Evolutionary conservation across 108 stramenopile species (phyloP).

Genomic region (Fragilaria crotonensis): DNA sequence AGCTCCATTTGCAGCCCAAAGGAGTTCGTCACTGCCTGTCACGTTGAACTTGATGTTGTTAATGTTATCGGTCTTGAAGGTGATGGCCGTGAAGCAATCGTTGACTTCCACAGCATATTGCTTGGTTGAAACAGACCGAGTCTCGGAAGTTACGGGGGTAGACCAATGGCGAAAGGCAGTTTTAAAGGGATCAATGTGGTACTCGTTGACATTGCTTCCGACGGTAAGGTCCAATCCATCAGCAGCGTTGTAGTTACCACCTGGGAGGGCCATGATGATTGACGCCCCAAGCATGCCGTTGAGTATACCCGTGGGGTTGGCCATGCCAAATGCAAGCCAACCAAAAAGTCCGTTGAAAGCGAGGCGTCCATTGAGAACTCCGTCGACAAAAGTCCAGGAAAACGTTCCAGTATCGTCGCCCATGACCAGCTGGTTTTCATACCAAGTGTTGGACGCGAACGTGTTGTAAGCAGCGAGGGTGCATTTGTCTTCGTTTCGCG

Average conservation of each 20-base stretch:
- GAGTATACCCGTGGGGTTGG: constrained; percentile 16
- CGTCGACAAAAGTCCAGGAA: constrained; percentile 36
- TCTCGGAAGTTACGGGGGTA: constrained; percentile 19
- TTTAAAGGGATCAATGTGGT: constrained; percentile 21
- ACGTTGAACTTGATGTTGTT: constrained; percentile 35
- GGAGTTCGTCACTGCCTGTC: constrained; percentile 44
- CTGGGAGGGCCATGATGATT: constrained; percentile 41
- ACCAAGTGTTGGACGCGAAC: no score
- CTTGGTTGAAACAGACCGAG: constrained; percentile 2
- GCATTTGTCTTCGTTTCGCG: no score
- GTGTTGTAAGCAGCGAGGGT: no score
- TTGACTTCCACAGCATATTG: constrained; percentile 11
- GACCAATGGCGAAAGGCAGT: constrained; percentile 57
- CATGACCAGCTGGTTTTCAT: no score
- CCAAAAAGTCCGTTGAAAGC: constrained; percentile 48
- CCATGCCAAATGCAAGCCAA: constrained; percentile 39
- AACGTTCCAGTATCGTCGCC: constrained; percentile 12
- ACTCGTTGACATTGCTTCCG: constrained; percentile 28
- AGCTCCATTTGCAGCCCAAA: constrained; percentile 54
- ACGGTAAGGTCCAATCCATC: constrained; percentile 26
- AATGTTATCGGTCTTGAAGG: constrained; percentile 42
- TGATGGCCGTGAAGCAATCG: constrained; percentile 56
- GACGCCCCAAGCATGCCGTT: constrained; percentile 48
- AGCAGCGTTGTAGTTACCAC: constrained; percentile 31
- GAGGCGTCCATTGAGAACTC: constrained; percentile 32